These are phyloP conservation scores for Cytospora leucostoma DNA, from an alignment of 2,329 filamentous ascomycete species.

Conservation along the genomic window DNA sequence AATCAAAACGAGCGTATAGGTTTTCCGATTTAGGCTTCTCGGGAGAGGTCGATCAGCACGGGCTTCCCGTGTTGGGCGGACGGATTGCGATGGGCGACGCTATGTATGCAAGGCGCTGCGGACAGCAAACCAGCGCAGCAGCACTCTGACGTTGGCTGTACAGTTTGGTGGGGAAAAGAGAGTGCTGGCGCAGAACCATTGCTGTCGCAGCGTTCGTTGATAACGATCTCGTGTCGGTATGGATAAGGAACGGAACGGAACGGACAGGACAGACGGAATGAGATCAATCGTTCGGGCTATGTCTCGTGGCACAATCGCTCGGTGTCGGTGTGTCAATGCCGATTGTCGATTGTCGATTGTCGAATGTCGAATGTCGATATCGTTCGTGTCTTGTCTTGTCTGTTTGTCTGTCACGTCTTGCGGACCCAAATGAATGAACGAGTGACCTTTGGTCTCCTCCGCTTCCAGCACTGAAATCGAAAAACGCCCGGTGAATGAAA, in stretches of 20 bases:
- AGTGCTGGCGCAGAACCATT: slow-evolving; percentile 28
- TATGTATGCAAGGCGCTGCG: slow-evolving; percentile 21
- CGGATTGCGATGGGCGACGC: slow-evolving; percentile 14
- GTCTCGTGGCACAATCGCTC: neutral
- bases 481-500: neutral
- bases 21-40: slow-evolving; percentile 19
- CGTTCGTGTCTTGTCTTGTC: neutral
- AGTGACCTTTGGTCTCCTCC: slow-evolving; percentile 19
- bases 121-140: slow-evolving; percentile 18
- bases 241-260: slow-evolving; percentile 3
- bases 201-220: slow-evolving; percentile 23
- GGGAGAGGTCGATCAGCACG: slow-evolving; percentile 17
- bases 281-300: neutral
- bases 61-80: slow-evolving; percentile 23
- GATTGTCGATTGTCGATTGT: slow-evolving; percentile 1
- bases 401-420: neutral
- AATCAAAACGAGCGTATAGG: slow-evolving; percentile 25
- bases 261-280: slow-evolving; percentile 12
- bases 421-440: neutral
- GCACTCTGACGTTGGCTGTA: slow-evolving; percentile 2
- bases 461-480: slow-evolving; percentile 9
- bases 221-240: slow-evolving; percentile 4
- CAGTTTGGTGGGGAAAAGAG: slow-evolving; percentile 23
- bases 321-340: no score
- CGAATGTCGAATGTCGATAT: neutral